Evolutionary conservation across 331 rosid genomes (phyloP), one percentile per base, ranked within the genome.

Genomic region (Quercus lobata): DNA sequence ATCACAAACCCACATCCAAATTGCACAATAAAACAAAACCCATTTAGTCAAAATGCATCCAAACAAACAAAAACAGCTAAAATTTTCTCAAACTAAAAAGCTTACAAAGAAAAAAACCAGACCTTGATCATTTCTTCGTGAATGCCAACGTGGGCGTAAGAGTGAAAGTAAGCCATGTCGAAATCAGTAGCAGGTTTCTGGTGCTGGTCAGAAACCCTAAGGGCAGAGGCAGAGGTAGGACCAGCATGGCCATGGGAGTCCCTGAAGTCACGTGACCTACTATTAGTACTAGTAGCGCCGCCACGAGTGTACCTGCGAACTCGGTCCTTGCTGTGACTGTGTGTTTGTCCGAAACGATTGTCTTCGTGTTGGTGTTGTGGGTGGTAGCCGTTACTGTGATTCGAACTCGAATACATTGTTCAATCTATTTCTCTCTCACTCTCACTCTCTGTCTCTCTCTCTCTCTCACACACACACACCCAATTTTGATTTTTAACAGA

Each of bases 111-210:
- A 29, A 29, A 30, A 16, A 34, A 34, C 5, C 4, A 37, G 29
- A 92, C 99, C 99, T 95, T 95, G 85, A 95, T 93, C 99, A 95
- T 95, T 78, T 91, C 99, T 76, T 95, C 96, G 80, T 95, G 99
- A 80, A 95, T 91, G n/a, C 99, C 99, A 57, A 95, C 96, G 85
- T 95, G 97, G 27, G 99, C 88, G 79, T 95, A 95, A 61, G 99
- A 93, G 73, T 91, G 94, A 81, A 95, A 95, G 81, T 95, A 95
- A 62, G 97, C 99, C 88, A 85, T 83, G 86, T 95, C 99, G 74
- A 91, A 93, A 83, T 93, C 99, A 16, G 99, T 93, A 78, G 97
- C 96, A 81, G 91, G 87, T 15, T 82, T 88, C 71, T 76, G 85
- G 27, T 56, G 84, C 32, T 81, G 86, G 56, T 90, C 99, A 22